These are phyloP conservation scores for Capsicum chinense DNA, from an alignment of 257 asterid genomes.

Conservation along the genomic window DNA sequence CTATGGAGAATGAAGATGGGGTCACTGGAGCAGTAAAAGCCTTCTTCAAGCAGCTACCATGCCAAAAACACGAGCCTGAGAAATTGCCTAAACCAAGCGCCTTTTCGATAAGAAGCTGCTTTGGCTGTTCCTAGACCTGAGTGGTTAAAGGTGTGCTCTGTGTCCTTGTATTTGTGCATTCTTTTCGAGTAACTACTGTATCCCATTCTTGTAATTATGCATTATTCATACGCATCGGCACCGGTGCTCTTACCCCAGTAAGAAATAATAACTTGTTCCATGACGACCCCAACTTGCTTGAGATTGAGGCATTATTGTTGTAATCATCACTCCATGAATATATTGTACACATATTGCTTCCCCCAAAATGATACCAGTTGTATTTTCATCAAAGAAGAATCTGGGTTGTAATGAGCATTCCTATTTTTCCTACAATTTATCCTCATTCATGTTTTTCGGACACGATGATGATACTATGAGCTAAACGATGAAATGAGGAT, in stretches of 20 bases:
- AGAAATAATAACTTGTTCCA: background rate
- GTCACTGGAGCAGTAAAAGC: slow-evolving; percentile 83
- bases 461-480: no score
- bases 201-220: slow-evolving; percentile 15
- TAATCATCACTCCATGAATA: background rate
- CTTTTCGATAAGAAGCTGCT: slow-evolving; percentile 51
- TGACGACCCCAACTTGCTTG: background rate
- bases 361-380: background rate
- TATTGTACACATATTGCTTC: background rate
- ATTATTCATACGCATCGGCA: background rate
- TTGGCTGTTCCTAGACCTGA: slow-evolving; percentile 71
- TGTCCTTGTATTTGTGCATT: slow-evolving; percentile 1
- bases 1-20: slow-evolving; percentile 92
- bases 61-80: slow-evolving; percentile 28
- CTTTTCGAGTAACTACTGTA: background rate
- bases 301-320: background rate
- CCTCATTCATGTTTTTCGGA: background rate
- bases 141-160: background rate
- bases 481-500: no score
- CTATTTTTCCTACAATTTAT: background rate
- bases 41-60: slow-evolving; percentile 66
- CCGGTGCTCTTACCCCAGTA: background rate
- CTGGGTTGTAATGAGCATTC: background rate
- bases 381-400: background rate
- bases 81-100: slow-evolving; percentile 31